Evolutionary conservation across 176 grass and related monocot species (phyloP).

Genomic region (Oryza coarctata): DNA sequence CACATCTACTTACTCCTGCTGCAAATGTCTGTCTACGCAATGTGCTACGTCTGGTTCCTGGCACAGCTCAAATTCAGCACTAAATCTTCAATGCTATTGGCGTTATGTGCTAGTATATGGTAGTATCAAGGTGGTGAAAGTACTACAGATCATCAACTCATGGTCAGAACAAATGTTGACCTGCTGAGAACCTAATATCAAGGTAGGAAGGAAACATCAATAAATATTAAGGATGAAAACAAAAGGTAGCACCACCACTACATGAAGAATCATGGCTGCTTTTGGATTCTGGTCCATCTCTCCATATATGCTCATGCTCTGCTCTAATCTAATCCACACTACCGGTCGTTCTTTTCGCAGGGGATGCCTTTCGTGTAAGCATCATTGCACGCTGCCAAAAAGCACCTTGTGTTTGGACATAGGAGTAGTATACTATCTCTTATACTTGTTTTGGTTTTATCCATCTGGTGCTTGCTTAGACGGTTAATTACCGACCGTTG

Average conservation of each 20-base stretch:
- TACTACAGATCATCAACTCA: neutral
- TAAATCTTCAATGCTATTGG: neutral
- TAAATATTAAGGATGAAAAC: slow-evolving; percentile 7
- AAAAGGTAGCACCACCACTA: neutral
- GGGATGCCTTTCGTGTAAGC: slow-evolving; percentile 5
- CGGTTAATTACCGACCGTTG: slow-evolving; percentile 16
- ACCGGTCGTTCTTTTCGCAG: neutral
- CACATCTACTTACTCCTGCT: neutral
- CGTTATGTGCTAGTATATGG: neutral
- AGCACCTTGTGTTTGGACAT: slow-evolving; percentile 24
- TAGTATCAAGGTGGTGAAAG: neutral
- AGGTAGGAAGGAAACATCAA: neutral
- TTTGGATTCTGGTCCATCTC: slow-evolving; percentile 29
- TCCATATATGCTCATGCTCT: neutral
- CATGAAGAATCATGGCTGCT: slow-evolving; percentile 20
- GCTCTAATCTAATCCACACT: neutral
- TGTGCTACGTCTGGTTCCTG: neutral
- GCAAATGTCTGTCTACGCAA: too few species aligned
- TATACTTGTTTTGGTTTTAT: neutral
- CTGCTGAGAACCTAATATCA: neutral
- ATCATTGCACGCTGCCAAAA: slow-evolving; percentile 30
- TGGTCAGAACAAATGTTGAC: slow-evolving; percentile 29
- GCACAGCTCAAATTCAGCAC: neutral
- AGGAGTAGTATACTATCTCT: neutral
- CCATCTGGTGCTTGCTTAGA: neutral